Evolutionary conservation across 2,329 filamentous ascomycete species (phyloP), one percentile per base, ranked within the genome.

Genomic region (Beauveria sp.): DNA sequence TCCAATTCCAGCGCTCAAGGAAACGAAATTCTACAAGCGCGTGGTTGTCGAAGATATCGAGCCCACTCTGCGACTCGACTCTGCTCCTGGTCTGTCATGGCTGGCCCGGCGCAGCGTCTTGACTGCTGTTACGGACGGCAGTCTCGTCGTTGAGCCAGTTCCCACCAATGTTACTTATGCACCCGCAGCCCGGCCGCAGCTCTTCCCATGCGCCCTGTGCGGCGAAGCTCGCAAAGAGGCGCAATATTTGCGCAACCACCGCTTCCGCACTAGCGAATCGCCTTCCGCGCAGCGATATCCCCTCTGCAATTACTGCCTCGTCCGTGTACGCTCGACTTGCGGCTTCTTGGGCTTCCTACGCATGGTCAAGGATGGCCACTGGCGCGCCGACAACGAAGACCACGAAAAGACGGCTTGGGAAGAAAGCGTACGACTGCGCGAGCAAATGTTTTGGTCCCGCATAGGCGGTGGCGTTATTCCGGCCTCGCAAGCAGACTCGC

Each of bases 381-480:
- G 94, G 86, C 86, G 90, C 55, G 87, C 89, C 14, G 90, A 92
- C 52, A 90, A 89, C 61, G 84, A 89, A 44, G 91, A 94, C 55
- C 90, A 92, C 40, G 91, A 96, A 74, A 91, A 89, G 70, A 84
- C 86, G 30, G 91, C 92, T 0, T 99, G 94, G 94, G 93, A 97
- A 71, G 94, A 99, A 77, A 91, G 91, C 61, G 89, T 97, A 12
- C 85, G 89, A 34, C 75, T 97, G 53, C 83, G 94, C 55, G 94
- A 99, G 72, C 87, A 93, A 67, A 96, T 99, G 89, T 99, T 99
- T 72, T 99, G 94, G 94, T 86, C 90, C 55, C 84, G 94, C 60
- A 85, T 99, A 57, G 93, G 93, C 28, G 94, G 92, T 30, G 94
- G 94, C 16, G 91, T 99, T 2, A 77, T 97, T 14, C 94, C 93